phyloP scores from a whole-genome alignment of 805 yeast genomes.

The Dipodascopsis uninucleata region DNA sequence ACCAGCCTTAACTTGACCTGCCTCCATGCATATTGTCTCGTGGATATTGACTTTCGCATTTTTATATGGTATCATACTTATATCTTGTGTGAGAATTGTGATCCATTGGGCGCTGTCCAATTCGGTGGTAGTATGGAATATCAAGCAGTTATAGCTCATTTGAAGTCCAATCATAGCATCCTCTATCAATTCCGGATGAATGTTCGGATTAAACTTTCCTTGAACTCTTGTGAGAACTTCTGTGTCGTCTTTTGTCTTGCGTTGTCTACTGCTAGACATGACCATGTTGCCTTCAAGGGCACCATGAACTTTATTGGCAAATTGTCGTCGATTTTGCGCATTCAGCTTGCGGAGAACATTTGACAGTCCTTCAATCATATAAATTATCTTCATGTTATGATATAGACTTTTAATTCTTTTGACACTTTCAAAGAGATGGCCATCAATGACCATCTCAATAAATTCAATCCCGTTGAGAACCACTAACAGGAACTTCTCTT shows the following conservation, averaged over 20 bases:
- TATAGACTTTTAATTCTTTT: conserved; percentile 1
- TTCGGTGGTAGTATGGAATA: conserved; percentile 15
- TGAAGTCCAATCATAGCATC: conserved; percentile 20
- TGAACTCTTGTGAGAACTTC: conserved; percentile 3
- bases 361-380: conserved; percentile 24
- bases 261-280: neutral
- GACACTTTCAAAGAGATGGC: conserved; percentile 3
- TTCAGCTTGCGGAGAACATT: conserved; percentile 5
- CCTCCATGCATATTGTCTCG: conserved; percentile 22
- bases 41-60: conserved; percentile 11
- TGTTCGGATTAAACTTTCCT: conserved; percentile 1
- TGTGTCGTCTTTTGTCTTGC: neutral
- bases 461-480: conserved; percentile 16
- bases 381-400: conserved; percentile 11
- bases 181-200: conserved; percentile 13
- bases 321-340: conserved; percentile 15
- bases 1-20: conserved; percentile 23
- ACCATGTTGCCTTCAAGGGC: conserved; percentile 4
- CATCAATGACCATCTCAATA: conserved; percentile 14
- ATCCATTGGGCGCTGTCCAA: conserved; percentile 27
- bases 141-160: conserved; percentile 12
- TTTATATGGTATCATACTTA: conserved; percentile 24
- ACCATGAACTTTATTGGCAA: conserved; percentile 12
- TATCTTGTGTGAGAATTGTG: conserved; percentile 22
- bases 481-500: conserved; percentile 13